A percentile compares a stretch with the other conserved stretches of the same genome.
Evolutionary conservation across 805 yeast species (phyloP).

Genomic region (Hanseniaspora guilliermondii): DNA sequence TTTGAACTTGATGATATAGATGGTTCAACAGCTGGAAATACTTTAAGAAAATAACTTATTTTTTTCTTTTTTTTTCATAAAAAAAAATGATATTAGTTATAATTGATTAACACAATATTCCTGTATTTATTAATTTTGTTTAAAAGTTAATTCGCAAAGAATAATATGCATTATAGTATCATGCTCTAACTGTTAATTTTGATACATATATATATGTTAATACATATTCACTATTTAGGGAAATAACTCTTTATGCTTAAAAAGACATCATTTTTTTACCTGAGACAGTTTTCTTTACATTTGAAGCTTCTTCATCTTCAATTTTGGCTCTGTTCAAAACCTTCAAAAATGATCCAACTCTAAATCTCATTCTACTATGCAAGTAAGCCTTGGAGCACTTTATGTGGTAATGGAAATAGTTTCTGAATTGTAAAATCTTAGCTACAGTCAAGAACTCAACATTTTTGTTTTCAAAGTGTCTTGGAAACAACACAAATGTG

Average conservation of each 20-base stretch:
- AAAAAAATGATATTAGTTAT: too few relatives aligned
- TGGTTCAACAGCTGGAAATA: neutral
- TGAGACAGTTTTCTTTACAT: slow-evolving; percentile 2
- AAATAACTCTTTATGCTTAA: neutral
- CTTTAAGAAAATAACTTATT: neutral
- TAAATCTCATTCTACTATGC: slow-evolving; percentile 95
- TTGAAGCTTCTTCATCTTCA: slow-evolving; percentile 63
- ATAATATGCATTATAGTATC: neutral
- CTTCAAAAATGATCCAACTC: slow-evolving; percentile 88
- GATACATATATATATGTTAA: neutral
- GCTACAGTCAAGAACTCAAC: slow-evolving; percentile 40
- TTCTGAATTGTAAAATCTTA: slow-evolving; percentile 84
- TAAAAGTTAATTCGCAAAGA: too few relatives aligned
- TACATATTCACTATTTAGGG: neutral
- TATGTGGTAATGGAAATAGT: slow-evolving; percentile 96
- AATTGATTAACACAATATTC: too few relatives aligned
- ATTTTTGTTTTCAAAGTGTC: slow-evolving; percentile 64
- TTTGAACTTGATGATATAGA: slow-evolving; percentile 9
- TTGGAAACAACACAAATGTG: slow-evolving; percentile 67
- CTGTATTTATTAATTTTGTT: too few relatives aligned
- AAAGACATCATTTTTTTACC: slow-evolving; percentile 26
- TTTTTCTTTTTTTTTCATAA: too few relatives aligned
- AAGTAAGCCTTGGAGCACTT: slow-evolving; percentile 96
- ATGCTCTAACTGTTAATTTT: neutral
- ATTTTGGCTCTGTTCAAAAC: slow-evolving; percentile 94